Percentiles rank a stretch among this genome's conserved stretches.
Evolutionary conservation across 2,329 filamentous ascomycete genomes (phyloP).

Genomic region (Parafenestella ontariensis): DNA sequence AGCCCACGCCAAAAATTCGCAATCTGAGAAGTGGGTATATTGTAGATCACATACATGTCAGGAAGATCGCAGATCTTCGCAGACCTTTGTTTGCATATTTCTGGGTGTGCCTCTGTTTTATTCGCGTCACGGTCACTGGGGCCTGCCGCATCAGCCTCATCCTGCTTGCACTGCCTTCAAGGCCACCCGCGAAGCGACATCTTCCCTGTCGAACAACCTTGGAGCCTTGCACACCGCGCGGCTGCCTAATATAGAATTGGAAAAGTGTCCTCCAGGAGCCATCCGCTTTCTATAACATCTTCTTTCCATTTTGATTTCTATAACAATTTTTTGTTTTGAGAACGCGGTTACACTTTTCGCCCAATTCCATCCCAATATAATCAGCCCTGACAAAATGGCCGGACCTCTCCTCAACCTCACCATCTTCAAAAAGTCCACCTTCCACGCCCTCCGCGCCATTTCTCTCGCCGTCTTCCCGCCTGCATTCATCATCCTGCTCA

Average conservation of each 20-base stretch:
- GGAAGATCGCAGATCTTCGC: too few relatives aligned
- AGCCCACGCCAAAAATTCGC: neutral
- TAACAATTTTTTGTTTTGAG: neutral
- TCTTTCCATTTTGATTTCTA: neutral
- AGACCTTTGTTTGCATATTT: neutral
- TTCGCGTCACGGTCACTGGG: neutral
- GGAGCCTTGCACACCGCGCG: too few relatives aligned
- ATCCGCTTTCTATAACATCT: too few relatives aligned
- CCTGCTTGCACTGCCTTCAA: constrained; percentile 10
- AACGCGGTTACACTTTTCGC: neutral
- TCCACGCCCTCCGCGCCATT: constrained; percentile 33
- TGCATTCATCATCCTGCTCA: constrained; percentile 36
- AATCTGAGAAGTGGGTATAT: neutral
- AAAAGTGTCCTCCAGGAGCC: too few relatives aligned
- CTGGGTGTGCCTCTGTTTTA: neutral
- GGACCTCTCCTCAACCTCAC: constrained; percentile 29
- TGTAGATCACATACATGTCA: neutral
- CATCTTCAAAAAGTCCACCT: constrained; percentile 30
- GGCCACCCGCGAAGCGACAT: constrained; percentile 16
- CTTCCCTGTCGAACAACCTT: too few relatives aligned
- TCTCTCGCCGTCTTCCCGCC: constrained; percentile 31
- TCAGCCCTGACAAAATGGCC: constrained; percentile 6
- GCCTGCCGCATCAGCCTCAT: constrained; percentile 4
- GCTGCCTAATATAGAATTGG: too few relatives aligned
- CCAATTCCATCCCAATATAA: neutral